Percentiles rank a stretch among this genome's conserved stretches.
Conservation (phyloP, 1,284 basidiomycete genomes). For the Xerocomus subilludens region DNA sequence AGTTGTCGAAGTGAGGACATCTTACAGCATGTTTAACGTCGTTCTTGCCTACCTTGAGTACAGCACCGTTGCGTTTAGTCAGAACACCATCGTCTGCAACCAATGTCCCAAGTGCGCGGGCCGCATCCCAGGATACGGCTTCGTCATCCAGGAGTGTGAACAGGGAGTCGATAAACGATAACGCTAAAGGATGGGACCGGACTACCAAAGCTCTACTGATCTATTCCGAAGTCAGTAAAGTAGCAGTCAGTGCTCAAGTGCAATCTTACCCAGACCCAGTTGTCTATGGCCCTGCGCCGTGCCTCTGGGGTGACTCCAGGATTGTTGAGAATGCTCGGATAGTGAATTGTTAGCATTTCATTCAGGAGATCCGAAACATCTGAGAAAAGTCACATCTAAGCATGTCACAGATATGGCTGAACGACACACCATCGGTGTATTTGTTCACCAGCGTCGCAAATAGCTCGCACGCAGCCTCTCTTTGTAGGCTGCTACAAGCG, state of each 20-base stretch:
- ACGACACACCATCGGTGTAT: constrained; percentile 65
- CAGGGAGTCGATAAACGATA: constrained; percentile 70
- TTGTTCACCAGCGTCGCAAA: constrained; percentile 83
- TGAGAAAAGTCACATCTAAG: constrained; percentile 41
- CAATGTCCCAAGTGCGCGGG: constrained; percentile 76
- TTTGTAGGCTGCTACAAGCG: constrained; percentile 67
- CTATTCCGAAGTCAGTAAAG: constrained; percentile 57
- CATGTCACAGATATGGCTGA: background rate
- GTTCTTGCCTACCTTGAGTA: constrained; percentile 69
- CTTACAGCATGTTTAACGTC: background rate
- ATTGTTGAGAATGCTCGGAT: constrained; percentile 60
- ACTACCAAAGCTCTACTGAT: constrained; percentile 83
- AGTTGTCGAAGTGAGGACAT: constrained; percentile 17
- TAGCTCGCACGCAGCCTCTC: constrained; percentile 68
- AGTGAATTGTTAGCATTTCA: constrained; percentile 60
- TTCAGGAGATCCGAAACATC: constrained; percentile 64
- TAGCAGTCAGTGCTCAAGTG: constrained; percentile 21
- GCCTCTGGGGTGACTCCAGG: constrained; percentile 47
- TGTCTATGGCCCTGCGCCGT: constrained; percentile 66
- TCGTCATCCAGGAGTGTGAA: constrained; percentile 76
- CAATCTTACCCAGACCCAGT: constrained; percentile 75
- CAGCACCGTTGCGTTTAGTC: constrained; percentile 79
- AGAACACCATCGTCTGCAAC: constrained; percentile 70
- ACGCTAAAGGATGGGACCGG: constrained; percentile 71
- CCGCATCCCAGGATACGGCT: constrained; percentile 73